These are phyloP conservation scores for Stenocarpella maydis DNA, from an alignment of 2,329 filamentous ascomycete species.

Conservation along the genomic window DNA sequence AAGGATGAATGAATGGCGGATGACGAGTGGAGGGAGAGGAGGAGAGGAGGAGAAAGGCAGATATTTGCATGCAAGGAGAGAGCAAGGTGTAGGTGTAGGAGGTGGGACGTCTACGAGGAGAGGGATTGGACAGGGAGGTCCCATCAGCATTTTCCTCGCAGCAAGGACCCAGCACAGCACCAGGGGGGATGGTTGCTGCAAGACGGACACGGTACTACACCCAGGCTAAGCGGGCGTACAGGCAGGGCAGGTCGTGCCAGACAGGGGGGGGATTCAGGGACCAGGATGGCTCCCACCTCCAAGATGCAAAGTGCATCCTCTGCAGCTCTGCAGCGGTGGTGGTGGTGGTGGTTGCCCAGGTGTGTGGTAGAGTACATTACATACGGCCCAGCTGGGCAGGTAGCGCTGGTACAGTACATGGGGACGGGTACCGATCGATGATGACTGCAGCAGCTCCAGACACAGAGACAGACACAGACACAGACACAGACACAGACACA, in stretches of 20 bases:
- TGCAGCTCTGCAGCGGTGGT: background rate
- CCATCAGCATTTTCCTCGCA: slow-evolving; percentile 30
- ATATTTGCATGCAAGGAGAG: slow-evolving; percentile 57
- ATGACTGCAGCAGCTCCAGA: background rate
- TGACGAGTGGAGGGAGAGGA: slow-evolving; percentile 47
- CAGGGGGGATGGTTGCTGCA: slow-evolving; percentile 14
- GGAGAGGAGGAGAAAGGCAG: slow-evolving; percentile 49
- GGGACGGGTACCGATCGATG: slow-evolving; percentile 23
- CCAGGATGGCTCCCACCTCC: slow-evolving; percentile 31
- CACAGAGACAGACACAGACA: background rate
- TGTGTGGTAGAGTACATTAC: background rate
- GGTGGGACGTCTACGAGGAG: slow-evolving; percentile 34
- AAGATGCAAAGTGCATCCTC: background rate
- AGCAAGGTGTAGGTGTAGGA: slow-evolving; percentile 56
- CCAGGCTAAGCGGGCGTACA: slow-evolving; percentile 26
- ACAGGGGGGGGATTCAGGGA: slow-evolving; percentile 27
- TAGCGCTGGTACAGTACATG: slow-evolving; percentile 26
- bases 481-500: background rate
- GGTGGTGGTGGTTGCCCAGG: background rate
- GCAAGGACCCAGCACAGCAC: slow-evolving; percentile 20
- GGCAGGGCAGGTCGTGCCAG: slow-evolving; percentile 26
- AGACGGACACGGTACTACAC: slow-evolving; percentile 29
- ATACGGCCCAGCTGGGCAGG: slow-evolving; percentile 8
- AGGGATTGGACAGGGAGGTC: slow-evolving; percentile 34
- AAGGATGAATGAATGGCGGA: slow-evolving; percentile 56